Evolutionary conservation across 345 rosid genomes (phyloP).

Genomic region (Gynandropsis gynandra): DNA sequence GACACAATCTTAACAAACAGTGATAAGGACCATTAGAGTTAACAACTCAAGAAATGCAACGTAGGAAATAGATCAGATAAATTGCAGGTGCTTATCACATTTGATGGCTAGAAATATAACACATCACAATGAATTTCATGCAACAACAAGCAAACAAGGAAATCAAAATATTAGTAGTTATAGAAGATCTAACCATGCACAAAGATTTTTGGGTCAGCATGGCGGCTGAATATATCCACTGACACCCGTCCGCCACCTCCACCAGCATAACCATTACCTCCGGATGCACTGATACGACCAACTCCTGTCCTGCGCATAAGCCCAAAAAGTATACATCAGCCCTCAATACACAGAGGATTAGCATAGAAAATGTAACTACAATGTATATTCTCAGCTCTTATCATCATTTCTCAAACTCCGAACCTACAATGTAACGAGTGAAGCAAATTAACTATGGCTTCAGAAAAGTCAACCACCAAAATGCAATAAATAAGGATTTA

Average conservation of each 20-base stretch:
- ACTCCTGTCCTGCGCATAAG: slow-evolving; percentile 72
- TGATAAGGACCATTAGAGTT: no score
- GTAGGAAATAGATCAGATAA: no score
- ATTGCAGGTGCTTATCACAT: no score
- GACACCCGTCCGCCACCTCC: slow-evolving; percentile 97
- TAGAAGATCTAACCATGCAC: slow-evolving; percentile 55
- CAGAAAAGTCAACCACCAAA: slow-evolving; percentile 10
- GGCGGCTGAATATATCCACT: slow-evolving; percentile 76
- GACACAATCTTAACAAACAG: not conserved
- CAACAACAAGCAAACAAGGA: not conserved
- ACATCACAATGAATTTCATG: not conserved
- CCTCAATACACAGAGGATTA: slow-evolving; percentile 8
- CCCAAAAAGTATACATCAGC: not conserved
- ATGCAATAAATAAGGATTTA: slow-evolving; percentile 13
- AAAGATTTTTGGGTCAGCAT: slow-evolving; percentile 69
- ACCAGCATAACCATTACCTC: slow-evolving; percentile 93
- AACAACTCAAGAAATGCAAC: no score
- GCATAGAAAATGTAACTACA: not conserved
- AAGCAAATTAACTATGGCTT: slow-evolving; percentile 3
- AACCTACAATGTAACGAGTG: not conserved
- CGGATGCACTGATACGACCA: slow-evolving; percentile 90
- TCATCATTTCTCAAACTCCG: not conserved
- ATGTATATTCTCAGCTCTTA: not conserved
- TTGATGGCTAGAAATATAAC: no score
- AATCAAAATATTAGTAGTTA: not conserved